A percentile compares a stretch with the other conserved stretches of the same genome.
phyloP scores from a whole-genome alignment of 805 yeast species.

The Wickerhamiella kazuoi region DNA sequence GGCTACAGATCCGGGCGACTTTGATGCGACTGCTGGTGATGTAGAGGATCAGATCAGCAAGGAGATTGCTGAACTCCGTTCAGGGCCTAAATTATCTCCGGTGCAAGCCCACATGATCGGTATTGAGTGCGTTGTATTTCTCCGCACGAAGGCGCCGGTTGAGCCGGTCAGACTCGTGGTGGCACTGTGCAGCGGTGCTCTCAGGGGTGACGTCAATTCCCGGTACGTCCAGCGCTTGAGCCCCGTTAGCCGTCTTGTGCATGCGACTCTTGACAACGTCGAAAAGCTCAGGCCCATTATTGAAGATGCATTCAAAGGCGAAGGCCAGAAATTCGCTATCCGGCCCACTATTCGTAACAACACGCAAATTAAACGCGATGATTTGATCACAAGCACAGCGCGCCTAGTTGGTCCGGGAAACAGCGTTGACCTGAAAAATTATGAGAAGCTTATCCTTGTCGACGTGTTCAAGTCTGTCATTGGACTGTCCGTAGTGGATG shows the following conservation, averaged over 20 bases:
- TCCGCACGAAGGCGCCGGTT: constrained; percentile 63
- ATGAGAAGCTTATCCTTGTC: constrained; percentile 61
- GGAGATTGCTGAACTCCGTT: constrained; percentile 44
- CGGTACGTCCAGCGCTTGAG: constrained; percentile 62
- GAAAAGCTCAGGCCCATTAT: constrained; percentile 39
- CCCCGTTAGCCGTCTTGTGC: constrained; percentile 61
- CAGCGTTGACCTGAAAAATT: constrained; percentile 60
- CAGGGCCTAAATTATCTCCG: constrained; percentile 15
- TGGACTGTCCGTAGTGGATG: constrained; percentile 67
- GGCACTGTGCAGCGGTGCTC: constrained; percentile 43
- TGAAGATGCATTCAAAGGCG: constrained; percentile 47
- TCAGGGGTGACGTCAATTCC: constrained; percentile 34
- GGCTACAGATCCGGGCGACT: constrained; percentile 24
- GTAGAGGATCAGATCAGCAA: constrained; percentile 60
- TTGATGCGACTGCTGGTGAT: constrained; percentile 23
- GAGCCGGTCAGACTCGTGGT: constrained; percentile 59
- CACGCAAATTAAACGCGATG: constrained; percentile 49
- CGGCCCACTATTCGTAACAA: constrained; percentile 67
- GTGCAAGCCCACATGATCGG: constrained; percentile 16
- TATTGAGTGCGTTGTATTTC: constrained; percentile 45
- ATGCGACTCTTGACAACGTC: constrained; percentile 55
- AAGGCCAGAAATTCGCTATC: constrained; percentile 47
- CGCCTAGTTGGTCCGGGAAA: constrained; percentile 56
- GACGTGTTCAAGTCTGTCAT: constrained; percentile 79
- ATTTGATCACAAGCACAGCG: constrained; percentile 58